Evolutionary conservation across 1,284 basidiomycete species (phyloP).

Genomic region (Irpex lacteus): DNA sequence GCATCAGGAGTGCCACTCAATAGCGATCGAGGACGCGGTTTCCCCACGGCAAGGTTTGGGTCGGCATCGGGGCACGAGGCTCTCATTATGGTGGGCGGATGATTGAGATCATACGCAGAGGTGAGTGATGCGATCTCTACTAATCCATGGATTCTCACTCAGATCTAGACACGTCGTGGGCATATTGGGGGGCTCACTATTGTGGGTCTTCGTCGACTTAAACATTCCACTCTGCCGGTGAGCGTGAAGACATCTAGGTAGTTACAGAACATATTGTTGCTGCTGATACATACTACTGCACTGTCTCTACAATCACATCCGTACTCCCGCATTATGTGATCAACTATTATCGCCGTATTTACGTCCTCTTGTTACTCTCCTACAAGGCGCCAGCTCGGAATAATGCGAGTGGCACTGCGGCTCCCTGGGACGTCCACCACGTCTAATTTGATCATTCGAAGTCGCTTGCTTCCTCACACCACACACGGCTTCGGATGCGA

Average conservation of each 20-base stretch:
- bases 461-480: no score
- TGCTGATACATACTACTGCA: background rate
- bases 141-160: no score
- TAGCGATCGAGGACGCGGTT: background rate
- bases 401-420: no score
- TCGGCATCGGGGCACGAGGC: background rate
- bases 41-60: background rate
- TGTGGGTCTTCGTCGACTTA: no score
- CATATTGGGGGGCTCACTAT: no score
- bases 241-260: background rate
- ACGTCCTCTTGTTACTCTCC: no score
- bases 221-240: background rate
- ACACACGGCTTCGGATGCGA: no score
- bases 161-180: background rate
- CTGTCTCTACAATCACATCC: background rate
- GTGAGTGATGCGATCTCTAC: no score
- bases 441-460: no score
- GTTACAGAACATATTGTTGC: background rate
- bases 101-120: background rate
- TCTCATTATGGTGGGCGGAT: background rate
- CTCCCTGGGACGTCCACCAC: no score
- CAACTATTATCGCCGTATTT: no score
- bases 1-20: background rate
- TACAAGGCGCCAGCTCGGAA: no score
- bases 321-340: background rate